These are phyloP conservation scores for Syncephalastrum contaminatum DNA, from an alignment of 371 early-diverging fungal species.

Conservation along the genomic window DNA sequence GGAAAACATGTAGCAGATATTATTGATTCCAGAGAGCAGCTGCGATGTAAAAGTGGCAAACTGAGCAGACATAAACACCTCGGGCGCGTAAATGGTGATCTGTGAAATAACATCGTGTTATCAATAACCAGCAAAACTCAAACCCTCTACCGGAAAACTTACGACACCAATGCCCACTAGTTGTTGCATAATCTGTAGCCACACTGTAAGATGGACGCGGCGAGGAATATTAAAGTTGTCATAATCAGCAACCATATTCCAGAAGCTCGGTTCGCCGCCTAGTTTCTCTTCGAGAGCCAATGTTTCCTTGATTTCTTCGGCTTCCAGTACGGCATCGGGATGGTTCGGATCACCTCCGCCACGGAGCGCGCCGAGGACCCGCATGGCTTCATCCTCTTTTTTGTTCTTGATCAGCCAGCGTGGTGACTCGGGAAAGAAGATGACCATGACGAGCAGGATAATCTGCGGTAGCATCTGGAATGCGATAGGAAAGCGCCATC, in stretches of 20 bases:
- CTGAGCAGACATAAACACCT: constrained; percentile 29
- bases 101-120: not conserved
- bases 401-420: constrained; percentile 37
- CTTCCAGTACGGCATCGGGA: constrained; percentile 33
- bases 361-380: constrained; percentile 37
- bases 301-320: constrained; percentile 25
- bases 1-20: constrained; percentile 34
- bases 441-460: constrained; percentile 26
- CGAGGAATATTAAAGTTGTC: constrained; percentile 39
- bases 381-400: constrained; percentile 32
- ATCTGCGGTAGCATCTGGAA: constrained; percentile 41
- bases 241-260: constrained; percentile 32
- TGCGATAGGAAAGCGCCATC: constrained; percentile 44
- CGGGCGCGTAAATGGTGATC: constrained; percentile 42
- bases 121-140: no score
- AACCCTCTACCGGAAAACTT: not conserved
- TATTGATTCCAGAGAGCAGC: constrained; percentile 38
- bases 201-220: constrained; percentile 41
- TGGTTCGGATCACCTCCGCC: constrained; percentile 39
- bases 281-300: constrained; percentile 24
- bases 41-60: constrained; percentile 26
- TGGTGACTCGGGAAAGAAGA: constrained; percentile 37
- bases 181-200: constrained; percentile 43
- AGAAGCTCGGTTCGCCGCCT: constrained; percentile 34
- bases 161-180: constrained; percentile 28